Conservation (phyloP, 2,329 filamentous ascomycete genomes). For the Orbilia ellipsospora region DNA sequence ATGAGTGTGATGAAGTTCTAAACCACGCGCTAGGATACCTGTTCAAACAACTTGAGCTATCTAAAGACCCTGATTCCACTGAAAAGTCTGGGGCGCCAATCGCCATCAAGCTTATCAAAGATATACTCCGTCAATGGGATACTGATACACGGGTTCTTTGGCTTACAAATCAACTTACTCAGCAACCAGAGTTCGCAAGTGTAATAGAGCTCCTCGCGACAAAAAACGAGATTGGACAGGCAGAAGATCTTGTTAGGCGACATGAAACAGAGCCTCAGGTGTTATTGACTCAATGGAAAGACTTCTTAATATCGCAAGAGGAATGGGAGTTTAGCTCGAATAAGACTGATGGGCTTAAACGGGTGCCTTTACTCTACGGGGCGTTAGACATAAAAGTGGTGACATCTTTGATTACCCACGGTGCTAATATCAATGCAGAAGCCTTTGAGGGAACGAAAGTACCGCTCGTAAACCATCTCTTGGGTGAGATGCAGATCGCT, state of each 20-base stretch:
- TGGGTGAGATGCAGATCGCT: not conserved
- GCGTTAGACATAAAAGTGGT: not conserved
- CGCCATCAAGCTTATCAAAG: not conserved
- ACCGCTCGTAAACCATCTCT: not conserved
- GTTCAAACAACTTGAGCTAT: too few species aligned
- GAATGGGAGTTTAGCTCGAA: too few species aligned
- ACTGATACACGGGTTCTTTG: too few species aligned
- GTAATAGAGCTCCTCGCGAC: too few species aligned
- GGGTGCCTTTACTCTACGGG: conserved; percentile 6
- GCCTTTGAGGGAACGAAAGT: not conserved
- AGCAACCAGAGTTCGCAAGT: too few species aligned
- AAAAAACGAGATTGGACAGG: not conserved
- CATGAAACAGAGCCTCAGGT: not conserved
- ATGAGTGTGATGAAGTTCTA: too few species aligned
- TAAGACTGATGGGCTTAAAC: not conserved
- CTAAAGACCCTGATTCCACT: too few species aligned
- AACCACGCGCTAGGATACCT: too few species aligned
- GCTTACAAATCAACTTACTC: too few species aligned
- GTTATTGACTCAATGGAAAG: not conserved
- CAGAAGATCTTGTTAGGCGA: not conserved
- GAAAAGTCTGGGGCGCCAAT: too few species aligned
- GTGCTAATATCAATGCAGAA: conserved; percentile 6
- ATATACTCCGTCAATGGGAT: not conserved
- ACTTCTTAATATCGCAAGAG: not conserved
- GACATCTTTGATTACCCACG: not conserved